Conservation (phyloP, 805 yeast genomes). For the Metschnikowia baotianmanensis region DNA sequence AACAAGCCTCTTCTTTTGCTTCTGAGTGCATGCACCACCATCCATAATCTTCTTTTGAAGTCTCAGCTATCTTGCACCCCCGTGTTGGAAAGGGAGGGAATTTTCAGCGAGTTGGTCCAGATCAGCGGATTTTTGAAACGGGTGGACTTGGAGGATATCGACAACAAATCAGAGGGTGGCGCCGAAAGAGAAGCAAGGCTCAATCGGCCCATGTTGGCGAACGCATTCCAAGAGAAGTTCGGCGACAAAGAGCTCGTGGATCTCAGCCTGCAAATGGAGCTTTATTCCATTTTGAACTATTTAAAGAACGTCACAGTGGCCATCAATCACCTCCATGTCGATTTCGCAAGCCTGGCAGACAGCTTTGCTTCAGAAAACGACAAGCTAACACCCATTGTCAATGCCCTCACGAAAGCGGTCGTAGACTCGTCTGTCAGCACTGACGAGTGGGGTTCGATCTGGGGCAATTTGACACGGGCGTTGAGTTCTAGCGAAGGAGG, state of each 20-base stretch:
- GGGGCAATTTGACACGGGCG: constrained; percentile 23
- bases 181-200: neutral
- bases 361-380: neutral
- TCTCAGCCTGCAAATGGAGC: constrained; percentile 1
- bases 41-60: constrained; percentile 42
- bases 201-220: constrained; percentile 1
- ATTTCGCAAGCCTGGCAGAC: constrained; percentile 5
- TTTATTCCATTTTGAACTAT: neutral
- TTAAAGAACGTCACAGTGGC: neutral
- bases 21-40: constrained; percentile 50
- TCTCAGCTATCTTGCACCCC: constrained; percentile 44
- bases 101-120: constrained; percentile 47
- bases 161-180: too few species aligned
- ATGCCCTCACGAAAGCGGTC: neutral
- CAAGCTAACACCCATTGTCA: constrained; percentile 1
- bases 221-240: constrained; percentile 21
- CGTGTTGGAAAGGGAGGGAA: constrained; percentile 69
- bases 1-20: constrained; percentile 33
- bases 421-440: constrained; percentile 1
- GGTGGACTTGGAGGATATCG: neutral
- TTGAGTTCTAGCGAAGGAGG: constrained; percentile 12
- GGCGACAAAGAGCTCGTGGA: constrained; percentile 31
- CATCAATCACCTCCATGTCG: constrained; percentile 4
- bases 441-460: constrained; percentile 39
- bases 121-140: too few species aligned